Percentiles rank a stretch among this genome's conserved stretches.
Conservation (phyloP, 176 grass and related monocot genomes). For the Pontederia crassipes region DNA sequence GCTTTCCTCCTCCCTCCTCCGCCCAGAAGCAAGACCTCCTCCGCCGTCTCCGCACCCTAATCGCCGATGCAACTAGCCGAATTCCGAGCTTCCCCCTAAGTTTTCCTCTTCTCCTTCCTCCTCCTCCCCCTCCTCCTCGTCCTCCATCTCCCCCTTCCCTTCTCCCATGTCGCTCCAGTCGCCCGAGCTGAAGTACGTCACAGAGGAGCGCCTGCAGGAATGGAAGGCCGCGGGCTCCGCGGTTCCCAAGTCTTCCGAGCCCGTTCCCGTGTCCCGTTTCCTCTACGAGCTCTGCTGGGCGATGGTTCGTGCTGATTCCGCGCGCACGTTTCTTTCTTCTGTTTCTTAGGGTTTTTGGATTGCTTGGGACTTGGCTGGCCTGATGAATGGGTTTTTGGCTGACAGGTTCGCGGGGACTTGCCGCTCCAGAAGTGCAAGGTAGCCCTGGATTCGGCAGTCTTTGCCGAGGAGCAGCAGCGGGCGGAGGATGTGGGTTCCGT, state of each 20-base stretch:
- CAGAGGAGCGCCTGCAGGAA: slow-evolving; percentile 72
- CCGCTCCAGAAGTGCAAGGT: slow-evolving; percentile 62
- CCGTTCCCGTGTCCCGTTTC: slow-evolving; percentile 81
- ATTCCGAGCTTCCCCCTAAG: too few species aligned
- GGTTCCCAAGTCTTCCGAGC: slow-evolving; percentile 53
- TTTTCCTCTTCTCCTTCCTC: background rate
- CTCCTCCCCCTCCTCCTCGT: slow-evolving; percentile 18
- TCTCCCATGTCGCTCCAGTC: slow-evolving; percentile 27
- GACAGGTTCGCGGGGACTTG: slow-evolving; percentile 68
- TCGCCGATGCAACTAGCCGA: too few species aligned
- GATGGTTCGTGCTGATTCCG: slow-evolving; percentile 27
- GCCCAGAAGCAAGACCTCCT: too few species aligned
- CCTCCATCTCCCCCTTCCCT: background rate
- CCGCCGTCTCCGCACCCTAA: too few species aligned
- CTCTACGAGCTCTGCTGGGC: slow-evolving; percentile 98
- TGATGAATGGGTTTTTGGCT: slow-evolving; percentile 5
- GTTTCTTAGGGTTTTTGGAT: slow-evolving; percentile 1
- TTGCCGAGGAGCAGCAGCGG: slow-evolving; percentile 43
- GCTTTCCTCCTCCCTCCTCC: too few species aligned
- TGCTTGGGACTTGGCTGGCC: background rate
- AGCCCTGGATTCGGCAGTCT: slow-evolving; percentile 74
- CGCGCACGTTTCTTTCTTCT: background rate
- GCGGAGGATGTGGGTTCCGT: slow-evolving; percentile 55
- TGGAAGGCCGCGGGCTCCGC: slow-evolving; percentile 58
- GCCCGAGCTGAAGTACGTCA: slow-evolving; percentile 64